A percentile compares a stretch with the other conserved stretches of the same genome.
phyloP scores from a whole-genome alignment of 495 filamentous ascomycete species.

The Podospora anserina region DNA sequence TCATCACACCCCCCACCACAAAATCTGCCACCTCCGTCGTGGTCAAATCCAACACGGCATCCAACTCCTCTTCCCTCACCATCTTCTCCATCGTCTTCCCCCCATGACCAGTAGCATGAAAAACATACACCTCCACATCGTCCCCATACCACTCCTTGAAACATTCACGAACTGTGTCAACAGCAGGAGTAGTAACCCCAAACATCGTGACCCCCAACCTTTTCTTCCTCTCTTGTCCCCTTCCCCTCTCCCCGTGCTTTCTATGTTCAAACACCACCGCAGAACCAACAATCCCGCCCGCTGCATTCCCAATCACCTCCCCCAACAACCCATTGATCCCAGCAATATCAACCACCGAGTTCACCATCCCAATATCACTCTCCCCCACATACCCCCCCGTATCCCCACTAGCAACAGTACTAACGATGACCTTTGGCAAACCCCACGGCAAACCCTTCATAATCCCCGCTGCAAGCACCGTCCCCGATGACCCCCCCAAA shows the following conservation, averaged over 20 bases:
- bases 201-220: conserved; percentile 68
- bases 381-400: conserved; percentile 57
- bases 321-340: conserved; percentile 58
- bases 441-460: conserved; percentile 62
- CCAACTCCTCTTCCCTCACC: conserved; percentile 49
- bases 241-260: background rate
- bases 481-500: conserved; percentile 58
- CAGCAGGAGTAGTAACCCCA: conserved; percentile 66
- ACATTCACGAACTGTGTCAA: conserved; percentile 44
- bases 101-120: conserved; percentile 67
- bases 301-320: conserved; percentile 58
- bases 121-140: conserved; percentile 57
- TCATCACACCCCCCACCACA: conserved; percentile 59
- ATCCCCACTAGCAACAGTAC: conserved; percentile 63
- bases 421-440: conserved; percentile 67
- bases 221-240: conserved; percentile 29
- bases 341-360: conserved; percentile 66
- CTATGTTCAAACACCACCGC: conserved; percentile 43
- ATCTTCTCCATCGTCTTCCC: conserved; percentile 66
- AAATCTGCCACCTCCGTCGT: conserved; percentile 66
- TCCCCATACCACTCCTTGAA: conserved; percentile 35
- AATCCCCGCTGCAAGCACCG: conserved; percentile 51
- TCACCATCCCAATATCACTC: conserved; percentile 67
- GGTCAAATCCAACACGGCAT: conserved; percentile 65
- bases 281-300: conserved; percentile 56